Conservation (phyloP, 1,284 basidiomycete genomes). For the Phellopilus nigrolimitatus region DNA sequence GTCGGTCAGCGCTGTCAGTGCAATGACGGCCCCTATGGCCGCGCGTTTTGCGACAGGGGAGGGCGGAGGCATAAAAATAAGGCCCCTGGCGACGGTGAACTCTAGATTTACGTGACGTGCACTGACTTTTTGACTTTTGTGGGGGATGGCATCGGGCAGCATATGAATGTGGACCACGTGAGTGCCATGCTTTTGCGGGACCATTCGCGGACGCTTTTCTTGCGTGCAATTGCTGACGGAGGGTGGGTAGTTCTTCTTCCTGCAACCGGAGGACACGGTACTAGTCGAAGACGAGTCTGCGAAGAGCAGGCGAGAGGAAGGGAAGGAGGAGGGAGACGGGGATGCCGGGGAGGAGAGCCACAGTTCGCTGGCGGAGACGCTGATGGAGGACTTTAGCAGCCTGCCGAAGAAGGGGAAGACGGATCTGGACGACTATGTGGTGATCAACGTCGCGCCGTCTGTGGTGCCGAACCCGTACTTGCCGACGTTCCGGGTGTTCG, state of each 20-base stretch:
- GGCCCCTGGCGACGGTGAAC: slow-evolving; percentile 9
- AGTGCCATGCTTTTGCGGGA: slow-evolving; percentile 24
- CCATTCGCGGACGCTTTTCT: not conserved
- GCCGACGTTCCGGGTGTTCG: slow-evolving; percentile 79
- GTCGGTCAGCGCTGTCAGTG: no score
- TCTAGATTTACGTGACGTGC: not conserved
- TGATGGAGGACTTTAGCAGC: slow-evolving; percentile 52
- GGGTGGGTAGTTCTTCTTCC: slow-evolving; percentile 20
- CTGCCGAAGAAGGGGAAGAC: slow-evolving; percentile 49
- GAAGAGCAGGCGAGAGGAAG: slow-evolving; percentile 21
- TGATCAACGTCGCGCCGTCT: slow-evolving; percentile 75
- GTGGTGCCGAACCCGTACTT: slow-evolving; percentile 87
- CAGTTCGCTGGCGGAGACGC: slow-evolving; percentile 39
- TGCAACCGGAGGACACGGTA: slow-evolving; percentile 15
- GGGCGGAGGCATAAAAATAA: no score
- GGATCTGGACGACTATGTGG: slow-evolving; percentile 64
- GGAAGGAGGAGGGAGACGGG: not conserved
- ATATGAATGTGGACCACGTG: slow-evolving; percentile 77
- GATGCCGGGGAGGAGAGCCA: slow-evolving; percentile 10
- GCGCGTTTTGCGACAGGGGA: no score
- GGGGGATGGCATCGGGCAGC: slow-evolving; percentile 35
- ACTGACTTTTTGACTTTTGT: slow-evolving; percentile 14
- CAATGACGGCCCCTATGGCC: not conserved
- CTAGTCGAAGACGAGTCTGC: slow-evolving; percentile 16
- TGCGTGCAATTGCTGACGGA: not conserved